A percentile compares a stretch with the other conserved stretches of the same genome.
phyloP scores from a whole-genome alignment of 2,329 filamentous ascomycete genomes.

The Cercospora brassicicola region DNA sequence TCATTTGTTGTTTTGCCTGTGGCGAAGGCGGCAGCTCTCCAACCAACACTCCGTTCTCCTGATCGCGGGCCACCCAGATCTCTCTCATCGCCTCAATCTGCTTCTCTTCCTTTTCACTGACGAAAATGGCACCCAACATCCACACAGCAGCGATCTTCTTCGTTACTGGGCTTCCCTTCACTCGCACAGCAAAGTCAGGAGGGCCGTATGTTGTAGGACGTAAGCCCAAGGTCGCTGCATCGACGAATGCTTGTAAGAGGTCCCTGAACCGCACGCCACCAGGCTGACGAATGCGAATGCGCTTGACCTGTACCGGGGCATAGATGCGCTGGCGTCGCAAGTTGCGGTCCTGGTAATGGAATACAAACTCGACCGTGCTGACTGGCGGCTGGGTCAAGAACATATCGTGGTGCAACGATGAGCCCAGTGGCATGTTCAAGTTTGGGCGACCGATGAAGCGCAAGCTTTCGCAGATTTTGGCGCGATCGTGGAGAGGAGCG shows the following conservation, averaged over 20 bases:
- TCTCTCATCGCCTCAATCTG: constrained; percentile 4
- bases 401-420: constrained; percentile 15
- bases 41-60: not conserved
- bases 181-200: not conserved
- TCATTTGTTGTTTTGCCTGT: not conserved
- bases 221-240: not conserved
- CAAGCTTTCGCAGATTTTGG: constrained; percentile 17
- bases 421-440: not conserved
- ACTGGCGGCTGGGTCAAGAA: constrained; percentile 19
- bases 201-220: not conserved
- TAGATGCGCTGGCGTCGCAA: not conserved
- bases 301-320: not conserved
- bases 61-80: not conserved
- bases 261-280: constrained; percentile 13
- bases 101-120: constrained; percentile 13
- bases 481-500: no score
- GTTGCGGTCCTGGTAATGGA: constrained; percentile 10
- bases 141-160: constrained; percentile 12
- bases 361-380: not conserved
- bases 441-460: constrained; percentile 10
- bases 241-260: constrained; percentile 1
- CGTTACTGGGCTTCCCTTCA: not conserved
- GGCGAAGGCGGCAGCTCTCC: not conserved
- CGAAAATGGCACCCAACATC: constrained; percentile 23
- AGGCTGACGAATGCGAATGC: not conserved